Base-by-base conservation (phyloP, 495 filamentous ascomycete species). In the Xylaria venustula region DNA sequence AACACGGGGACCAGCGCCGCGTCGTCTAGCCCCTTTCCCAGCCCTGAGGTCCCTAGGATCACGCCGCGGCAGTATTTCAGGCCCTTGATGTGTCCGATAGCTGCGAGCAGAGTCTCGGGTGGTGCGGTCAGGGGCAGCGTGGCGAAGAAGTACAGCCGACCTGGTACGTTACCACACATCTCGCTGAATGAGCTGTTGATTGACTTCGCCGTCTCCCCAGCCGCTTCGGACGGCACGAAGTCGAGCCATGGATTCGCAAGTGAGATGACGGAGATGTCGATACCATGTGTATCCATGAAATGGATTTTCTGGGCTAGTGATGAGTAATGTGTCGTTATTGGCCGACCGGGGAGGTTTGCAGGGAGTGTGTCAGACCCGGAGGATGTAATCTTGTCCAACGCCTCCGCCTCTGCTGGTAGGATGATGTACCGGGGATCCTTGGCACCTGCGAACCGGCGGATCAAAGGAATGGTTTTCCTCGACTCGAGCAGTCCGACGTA, bases 161-260 rank as follows among this genome's bases (percentile, higher is more conserved):
- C 77, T 9, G 80, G 77, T 71, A 88, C 71, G 67, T 74, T 30
- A 36, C 70, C 64, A 73, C 93, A 96, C 64, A 88, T 84, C 11
- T 69, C 57, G 54, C 91, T 81, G 26, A 97, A 84, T 42, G 93
- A 89, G 63, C 89, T 76, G 73, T 97, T 98, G 71, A 96, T 85
- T 4, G 71, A 75, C 34, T 78, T 60, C 0, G 91, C 89, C 58
- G 85, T 83, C 42, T 75, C 69, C 12, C 81, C 82, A 2, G 89
- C 89, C 58, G 88, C 83, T 20, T 73, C 64, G 0, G 86, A 65
- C 0, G 83, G 76, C 0, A 97, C 77, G 69, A 96, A 97, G 72
- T 97, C 93, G 1, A 98, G 84, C 93, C 93, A 98, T 1, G 93
- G 93, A 71, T 98, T 98, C 22, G 93, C 93, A 44, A 97, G 88